A percentile compares a stretch with the other conserved stretches of the same genome.
phyloP scores from a whole-genome alignment of 345 rosid species.

The Turnera subulata region DNA sequence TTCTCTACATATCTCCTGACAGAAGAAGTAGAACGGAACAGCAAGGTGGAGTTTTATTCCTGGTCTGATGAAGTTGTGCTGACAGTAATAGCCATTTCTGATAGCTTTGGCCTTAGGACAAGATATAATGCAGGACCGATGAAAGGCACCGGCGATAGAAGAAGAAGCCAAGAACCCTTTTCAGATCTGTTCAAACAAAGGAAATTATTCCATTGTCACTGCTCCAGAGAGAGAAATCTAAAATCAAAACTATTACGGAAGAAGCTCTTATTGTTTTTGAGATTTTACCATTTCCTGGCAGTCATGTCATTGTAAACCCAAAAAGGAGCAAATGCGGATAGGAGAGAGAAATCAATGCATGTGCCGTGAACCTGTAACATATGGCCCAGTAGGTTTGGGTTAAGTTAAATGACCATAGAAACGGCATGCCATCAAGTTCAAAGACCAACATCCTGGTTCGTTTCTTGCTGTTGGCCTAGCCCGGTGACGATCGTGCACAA shows the following conservation, averaged over 20 bases:
- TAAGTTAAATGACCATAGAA: too few relatives aligned
- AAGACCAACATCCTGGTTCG: not conserved
- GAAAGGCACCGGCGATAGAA: constrained; percentile 56
- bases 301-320: constrained; percentile 95
- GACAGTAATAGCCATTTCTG: constrained; percentile 35
- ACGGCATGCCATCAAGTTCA: not conserved
- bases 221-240: not conserved
- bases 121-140: constrained; percentile 77
- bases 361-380: constrained; percentile 63
- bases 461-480: not conserved
- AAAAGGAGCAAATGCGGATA: constrained; percentile 78
- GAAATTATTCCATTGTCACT: not conserved
- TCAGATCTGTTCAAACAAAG: constrained; percentile 50
- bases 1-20: too few relatives aligned
- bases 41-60: constrained; percentile 12
- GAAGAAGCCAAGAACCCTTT: constrained; percentile 86
- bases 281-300: constrained; percentile 58
- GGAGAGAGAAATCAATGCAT: constrained; percentile 61
- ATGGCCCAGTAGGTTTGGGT: too few relatives aligned
- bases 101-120: constrained; percentile 58
- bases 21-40: too few relatives aligned
- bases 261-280: not conserved
- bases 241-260: too few relatives aligned
- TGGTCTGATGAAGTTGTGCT: constrained; percentile 27
- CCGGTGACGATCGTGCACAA: not conserved